These are phyloP conservation scores for Sphaerostilbella broomeana DNA, from an alignment of 2,329 filamentous ascomycete species.

Conservation along the genomic window DNA sequence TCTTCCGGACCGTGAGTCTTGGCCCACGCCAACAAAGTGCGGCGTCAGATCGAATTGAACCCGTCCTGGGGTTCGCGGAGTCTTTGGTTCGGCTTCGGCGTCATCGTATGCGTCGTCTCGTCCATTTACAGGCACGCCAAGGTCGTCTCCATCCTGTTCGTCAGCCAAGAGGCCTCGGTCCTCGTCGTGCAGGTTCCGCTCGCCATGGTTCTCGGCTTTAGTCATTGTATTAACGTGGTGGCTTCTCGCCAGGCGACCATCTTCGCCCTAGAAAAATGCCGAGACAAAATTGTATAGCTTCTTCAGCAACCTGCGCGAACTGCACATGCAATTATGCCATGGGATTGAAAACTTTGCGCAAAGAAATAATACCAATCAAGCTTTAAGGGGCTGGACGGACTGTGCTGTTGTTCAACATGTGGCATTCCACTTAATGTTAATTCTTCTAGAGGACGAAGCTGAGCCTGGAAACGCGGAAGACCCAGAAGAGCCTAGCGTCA, in stretches of 20 bases:
- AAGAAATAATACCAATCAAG: too few relatives aligned
- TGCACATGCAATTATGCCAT: background rate
- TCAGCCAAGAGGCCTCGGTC: slow-evolving; percentile 27
- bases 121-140: slow-evolving; percentile 17
- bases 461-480: too few relatives aligned
- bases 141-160: slow-evolving; percentile 22
- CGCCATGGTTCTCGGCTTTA: slow-evolving; percentile 25
- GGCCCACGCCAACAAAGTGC: slow-evolving; percentile 32
- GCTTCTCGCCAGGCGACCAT: slow-evolving; percentile 11
- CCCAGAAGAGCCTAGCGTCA: too few relatives aligned
- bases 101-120: slow-evolving; percentile 17
- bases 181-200: slow-evolving; percentile 26
- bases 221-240: slow-evolving; percentile 24
- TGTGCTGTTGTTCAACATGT: too few relatives aligned
- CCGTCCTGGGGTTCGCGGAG: slow-evolving; percentile 51
- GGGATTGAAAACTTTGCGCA: background rate
- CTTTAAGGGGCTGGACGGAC: too few relatives aligned
- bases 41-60: slow-evolving; percentile 65
- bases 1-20: slow-evolving; percentile 14
- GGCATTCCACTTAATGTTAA: too few relatives aligned
- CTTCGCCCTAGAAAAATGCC: slow-evolving; percentile 5
- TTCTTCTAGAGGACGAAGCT: too few relatives aligned
- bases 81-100: slow-evolving; percentile 17
- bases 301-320: background rate
- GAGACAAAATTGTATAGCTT: background rate